Evolutionary conservation across 495 filamentous ascomycete genomes (phyloP).

Genomic region (Choiromyces venosus): DNA sequence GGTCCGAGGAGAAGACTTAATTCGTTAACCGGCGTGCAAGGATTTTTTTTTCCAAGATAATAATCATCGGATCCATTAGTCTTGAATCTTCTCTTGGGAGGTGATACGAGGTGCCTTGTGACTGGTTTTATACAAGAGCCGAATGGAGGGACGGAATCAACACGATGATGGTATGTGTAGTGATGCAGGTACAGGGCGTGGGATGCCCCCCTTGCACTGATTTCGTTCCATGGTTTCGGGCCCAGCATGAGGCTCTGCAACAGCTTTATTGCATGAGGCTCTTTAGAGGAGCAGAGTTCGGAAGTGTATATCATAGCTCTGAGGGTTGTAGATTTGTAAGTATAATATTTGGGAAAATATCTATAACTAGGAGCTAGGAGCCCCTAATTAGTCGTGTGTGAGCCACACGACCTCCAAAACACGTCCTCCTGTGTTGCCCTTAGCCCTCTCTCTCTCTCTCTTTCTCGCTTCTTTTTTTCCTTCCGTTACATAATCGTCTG

Average conservation of each 20-base stretch:
- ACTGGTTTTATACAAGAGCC: neutral
- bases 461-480: no score
- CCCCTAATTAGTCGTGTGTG: no score
- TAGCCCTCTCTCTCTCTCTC: no score
- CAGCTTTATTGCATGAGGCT: neutral
- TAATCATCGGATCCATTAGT: neutral
- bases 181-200: slow-evolving; percentile 1
- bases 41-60: neutral
- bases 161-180: neutral
- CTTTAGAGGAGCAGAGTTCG: slow-evolving; percentile 1
- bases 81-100: neutral
- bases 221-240: slow-evolving; percentile 1
- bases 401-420: no score
- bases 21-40: no score
- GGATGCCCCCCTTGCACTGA: neutral
- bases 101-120: neutral
- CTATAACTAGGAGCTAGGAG: no score
- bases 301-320: neutral
- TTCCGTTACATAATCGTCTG: no score
- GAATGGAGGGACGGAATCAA: neutral
- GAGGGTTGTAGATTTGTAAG: neutral
- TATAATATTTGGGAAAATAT: neutral
- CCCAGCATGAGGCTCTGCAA: neutral
- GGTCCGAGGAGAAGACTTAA: neutral
- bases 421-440: no score